phyloP scores from a whole-genome alignment of 208 protist genomes.

The Acanthamoeba culbertsoni region DNA sequence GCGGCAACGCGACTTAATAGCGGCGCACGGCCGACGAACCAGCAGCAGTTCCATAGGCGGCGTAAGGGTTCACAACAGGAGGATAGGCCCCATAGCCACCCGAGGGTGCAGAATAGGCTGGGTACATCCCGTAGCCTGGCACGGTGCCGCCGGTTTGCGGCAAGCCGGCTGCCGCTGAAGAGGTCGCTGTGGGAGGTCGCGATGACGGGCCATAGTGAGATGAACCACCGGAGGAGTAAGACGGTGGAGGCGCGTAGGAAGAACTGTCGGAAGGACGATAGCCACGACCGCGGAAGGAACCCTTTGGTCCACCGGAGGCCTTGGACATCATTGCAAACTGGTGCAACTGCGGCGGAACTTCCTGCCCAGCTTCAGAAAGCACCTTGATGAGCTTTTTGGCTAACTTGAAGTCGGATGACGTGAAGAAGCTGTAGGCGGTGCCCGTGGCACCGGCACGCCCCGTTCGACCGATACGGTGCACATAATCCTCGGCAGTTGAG shows the following conservation, averaged over 20 bases:
- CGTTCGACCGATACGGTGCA: conserved; percentile 57
- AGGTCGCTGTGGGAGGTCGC: not conserved
- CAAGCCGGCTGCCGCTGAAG: not conserved
- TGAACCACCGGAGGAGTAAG: not conserved
- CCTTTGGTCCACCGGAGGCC: not conserved
- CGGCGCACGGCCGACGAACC: not conserved
- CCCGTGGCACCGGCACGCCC: not conserved
- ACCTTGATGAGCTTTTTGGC: not conserved
- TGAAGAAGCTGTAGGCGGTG: conserved; percentile 53
- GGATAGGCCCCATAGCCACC: not conserved
- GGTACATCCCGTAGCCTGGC: not conserved
- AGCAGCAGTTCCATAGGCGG: not conserved
- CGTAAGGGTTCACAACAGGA: not conserved
- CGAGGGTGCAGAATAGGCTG: not conserved
- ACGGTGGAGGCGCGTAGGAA: not conserved
- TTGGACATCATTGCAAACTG: not conserved
- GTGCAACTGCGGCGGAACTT: not conserved
- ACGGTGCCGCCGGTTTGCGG: not conserved
- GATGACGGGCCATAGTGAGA: not conserved
- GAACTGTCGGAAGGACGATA: not conserved
- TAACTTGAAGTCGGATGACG: not conserved
- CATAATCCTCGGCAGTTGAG: conserved; percentile 68
- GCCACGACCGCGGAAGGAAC: not conserved
- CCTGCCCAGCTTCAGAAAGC: not conserved
- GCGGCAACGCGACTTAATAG: not conserved